These are phyloP conservation scores for Exophiala mesophila DNA, from an alignment of 2,329 filamentous ascomycete species.

Conservation along the genomic window DNA sequence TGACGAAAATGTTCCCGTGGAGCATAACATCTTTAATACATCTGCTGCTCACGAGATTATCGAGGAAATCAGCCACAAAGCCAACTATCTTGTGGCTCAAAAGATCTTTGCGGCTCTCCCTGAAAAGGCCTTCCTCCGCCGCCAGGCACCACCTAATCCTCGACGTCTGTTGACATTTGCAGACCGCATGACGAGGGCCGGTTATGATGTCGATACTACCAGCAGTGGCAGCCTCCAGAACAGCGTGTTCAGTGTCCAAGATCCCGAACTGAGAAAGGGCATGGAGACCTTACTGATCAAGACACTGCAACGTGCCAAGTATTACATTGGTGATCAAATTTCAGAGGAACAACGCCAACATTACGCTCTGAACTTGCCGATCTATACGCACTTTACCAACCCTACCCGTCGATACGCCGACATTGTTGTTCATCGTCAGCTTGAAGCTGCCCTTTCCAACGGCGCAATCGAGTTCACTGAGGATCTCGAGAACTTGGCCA, in stretches of 20 bases:
- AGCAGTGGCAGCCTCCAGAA: slow-evolving; percentile 90
- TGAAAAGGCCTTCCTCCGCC: slow-evolving; percentile 86
- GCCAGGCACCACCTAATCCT: slow-evolving; percentile 78
- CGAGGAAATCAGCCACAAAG: slow-evolving; percentile 91
- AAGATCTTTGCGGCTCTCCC: slow-evolving; percentile 73
- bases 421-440: slow-evolving; percentile 88
- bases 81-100: slow-evolving; percentile 83
- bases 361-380: slow-evolving; percentile 84
- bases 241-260: slow-evolving; percentile 89
- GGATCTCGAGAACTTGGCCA: slow-evolving; percentile 79
- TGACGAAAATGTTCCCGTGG: slow-evolving; percentile 95
- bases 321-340: slow-evolving; percentile 79
- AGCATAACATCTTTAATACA: slow-evolving; percentile 93
- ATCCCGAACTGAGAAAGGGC: slow-evolving; percentile 83
- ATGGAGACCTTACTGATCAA: slow-evolving; percentile 97
- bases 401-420: slow-evolving; percentile 93
- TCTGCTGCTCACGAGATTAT: slow-evolving; percentile 85
- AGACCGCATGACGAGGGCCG: slow-evolving; percentile 86
- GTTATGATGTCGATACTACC: slow-evolving; percentile 80
- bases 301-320: slow-evolving; percentile 93
- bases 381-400: slow-evolving; percentile 97
- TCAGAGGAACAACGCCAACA: slow-evolving; percentile 74
- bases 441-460: slow-evolving; percentile 79
- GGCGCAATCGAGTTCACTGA: slow-evolving; percentile 80
- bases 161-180: slow-evolving; percentile 85